A percentile compares a stretch with the other conserved stretches of the same genome.
Conservation (phyloP, 2,329 filamentous ascomycete species). For the Waltergamsia citrina region DNA sequence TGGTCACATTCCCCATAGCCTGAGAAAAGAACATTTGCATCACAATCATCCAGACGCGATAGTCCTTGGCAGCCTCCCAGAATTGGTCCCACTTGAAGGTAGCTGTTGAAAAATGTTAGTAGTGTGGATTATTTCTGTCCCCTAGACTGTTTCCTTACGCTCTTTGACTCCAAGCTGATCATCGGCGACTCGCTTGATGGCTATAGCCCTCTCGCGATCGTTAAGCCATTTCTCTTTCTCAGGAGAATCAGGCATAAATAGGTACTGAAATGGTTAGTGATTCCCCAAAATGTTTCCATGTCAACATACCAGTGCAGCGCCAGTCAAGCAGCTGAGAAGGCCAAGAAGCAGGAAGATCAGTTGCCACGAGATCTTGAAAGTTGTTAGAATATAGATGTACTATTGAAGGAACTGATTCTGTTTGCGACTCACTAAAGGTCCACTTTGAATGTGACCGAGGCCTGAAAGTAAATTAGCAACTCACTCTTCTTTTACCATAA, state of each 20-base stretch:
- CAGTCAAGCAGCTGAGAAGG: constrained; percentile 1
- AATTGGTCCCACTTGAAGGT: constrained; percentile 2
- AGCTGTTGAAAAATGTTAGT: neutral
- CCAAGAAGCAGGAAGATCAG: constrained; percentile 4
- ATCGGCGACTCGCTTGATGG: constrained; percentile 1
- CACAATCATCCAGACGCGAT: constrained; percentile 2
- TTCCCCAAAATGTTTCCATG: neutral
- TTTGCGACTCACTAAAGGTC: neutral
- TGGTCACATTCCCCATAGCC: constrained; percentile 2
- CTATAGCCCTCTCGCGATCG: constrained; percentile 2
- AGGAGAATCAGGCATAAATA: constrained; percentile 2
- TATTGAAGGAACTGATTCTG: neutral
- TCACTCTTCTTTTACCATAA: neutral
- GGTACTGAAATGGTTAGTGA: neutral
- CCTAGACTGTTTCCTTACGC: neutral
- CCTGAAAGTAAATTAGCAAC: neutral
- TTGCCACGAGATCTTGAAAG: constrained; percentile 1
- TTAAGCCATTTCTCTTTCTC: neutral
- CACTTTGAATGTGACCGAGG: neutral
- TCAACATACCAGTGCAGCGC: neutral
- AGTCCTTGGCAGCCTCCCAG: constrained; percentile 1
- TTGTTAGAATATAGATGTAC: neutral
- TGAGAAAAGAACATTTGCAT: constrained; percentile 3
- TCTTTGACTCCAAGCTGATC: constrained; percentile 2
- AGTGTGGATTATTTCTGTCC: neutral